A percentile compares a stretch with the other conserved stretches of the same genome.
These are phyloP conservation scores for Alternaria longipes DNA, from an alignment of 2,329 filamentous ascomycete species.

Conservation along the genomic window DNA sequence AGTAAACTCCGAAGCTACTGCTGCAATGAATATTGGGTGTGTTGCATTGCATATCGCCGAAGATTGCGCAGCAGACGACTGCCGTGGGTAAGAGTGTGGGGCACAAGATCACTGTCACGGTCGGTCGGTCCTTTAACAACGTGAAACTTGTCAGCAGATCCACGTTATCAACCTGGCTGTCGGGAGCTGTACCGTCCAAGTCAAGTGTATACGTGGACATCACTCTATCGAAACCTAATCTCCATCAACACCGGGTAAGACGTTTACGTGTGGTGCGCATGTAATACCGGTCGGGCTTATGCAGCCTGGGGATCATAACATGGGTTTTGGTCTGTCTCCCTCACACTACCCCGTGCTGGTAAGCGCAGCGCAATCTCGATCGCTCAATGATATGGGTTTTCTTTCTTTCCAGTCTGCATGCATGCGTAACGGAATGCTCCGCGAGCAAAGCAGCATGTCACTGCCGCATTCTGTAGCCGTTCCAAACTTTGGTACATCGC, in stretches of 20 bases:
- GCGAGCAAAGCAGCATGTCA: conserved; percentile 5
- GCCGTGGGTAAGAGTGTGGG: conserved; percentile 9
- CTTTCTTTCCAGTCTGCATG: conserved; percentile 17
- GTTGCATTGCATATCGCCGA: conserved; percentile 19
- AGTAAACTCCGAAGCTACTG: conserved; percentile 35
- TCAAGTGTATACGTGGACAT: conserved; percentile 19
- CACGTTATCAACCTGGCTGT: conserved; percentile 21
- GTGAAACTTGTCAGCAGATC: conserved; percentile 18
- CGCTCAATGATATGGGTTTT: conserved; percentile 11
- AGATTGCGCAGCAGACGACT: conserved; percentile 9
- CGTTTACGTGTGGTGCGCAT: conserved; percentile 9
- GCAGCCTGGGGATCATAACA: conserved; percentile 20
- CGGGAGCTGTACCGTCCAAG: conserved; percentile 13
- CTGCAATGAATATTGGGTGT: conserved; percentile 30
- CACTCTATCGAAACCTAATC: conserved; percentile 21
- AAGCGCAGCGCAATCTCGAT: conserved; percentile 18
- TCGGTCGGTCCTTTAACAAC: conserved; percentile 16
- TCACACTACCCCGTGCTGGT: conserved; percentile 17
- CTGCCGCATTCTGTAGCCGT: conserved; percentile 1
- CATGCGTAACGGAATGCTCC: conserved; percentile 9
- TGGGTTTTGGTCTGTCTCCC: conserved; percentile 10
- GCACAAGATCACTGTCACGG: conserved; percentile 18
- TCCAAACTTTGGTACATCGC: conserved; percentile 13
- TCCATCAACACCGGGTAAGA: conserved; percentile 3
- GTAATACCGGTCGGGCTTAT: conserved; percentile 18